Conservation (phyloP, 306 rosid genomes). For the Carpinus fangiana region DNA sequence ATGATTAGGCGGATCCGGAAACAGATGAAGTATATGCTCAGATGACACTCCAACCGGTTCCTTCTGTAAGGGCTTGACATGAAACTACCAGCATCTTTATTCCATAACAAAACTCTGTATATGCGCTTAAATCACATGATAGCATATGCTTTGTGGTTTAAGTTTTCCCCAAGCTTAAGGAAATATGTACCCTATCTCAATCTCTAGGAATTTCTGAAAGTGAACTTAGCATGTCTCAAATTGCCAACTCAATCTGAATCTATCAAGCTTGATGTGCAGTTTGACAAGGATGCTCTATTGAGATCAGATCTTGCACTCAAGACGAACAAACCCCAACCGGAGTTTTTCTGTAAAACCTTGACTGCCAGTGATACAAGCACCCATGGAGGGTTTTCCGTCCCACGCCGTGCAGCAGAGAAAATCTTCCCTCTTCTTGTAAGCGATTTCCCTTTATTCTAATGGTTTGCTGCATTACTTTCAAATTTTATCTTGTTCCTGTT, state of each 20-base stretch:
- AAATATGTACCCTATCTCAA: background rate
- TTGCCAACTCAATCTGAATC: slow-evolving; percentile 14
- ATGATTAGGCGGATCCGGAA: slow-evolving; percentile 84
- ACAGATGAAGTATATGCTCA: slow-evolving; percentile 94
- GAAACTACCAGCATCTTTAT: background rate
- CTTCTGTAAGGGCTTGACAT: slow-evolving; percentile 54
- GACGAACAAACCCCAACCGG: slow-evolving; percentile 75
- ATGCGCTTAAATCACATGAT: background rate
- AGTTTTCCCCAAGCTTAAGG: background rate
- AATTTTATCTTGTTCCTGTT: slow-evolving; percentile 28
- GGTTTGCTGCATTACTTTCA: slow-evolving; percentile 5
- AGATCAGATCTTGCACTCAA: slow-evolving; percentile 92
- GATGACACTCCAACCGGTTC: slow-evolving; percentile 87
- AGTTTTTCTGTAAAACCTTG: slow-evolving; percentile 89
- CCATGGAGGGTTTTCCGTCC: slow-evolving; percentile 98
- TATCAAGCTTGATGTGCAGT: slow-evolving; percentile 41
- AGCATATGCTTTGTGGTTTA: background rate
- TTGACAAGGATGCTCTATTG: slow-evolving; percentile 79
- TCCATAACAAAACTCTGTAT: background rate
- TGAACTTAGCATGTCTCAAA: background rate
- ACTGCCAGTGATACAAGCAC: slow-evolving; percentile 98
- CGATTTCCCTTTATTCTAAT: slow-evolving; percentile 1
- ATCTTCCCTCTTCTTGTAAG: slow-evolving; percentile 91
- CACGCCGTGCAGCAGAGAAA: slow-evolving; percentile 98
- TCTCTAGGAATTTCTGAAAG: background rate